Conservation (phyloP, 1,284 basidiomycete genomes). For the Peniophora sp. region DNA sequence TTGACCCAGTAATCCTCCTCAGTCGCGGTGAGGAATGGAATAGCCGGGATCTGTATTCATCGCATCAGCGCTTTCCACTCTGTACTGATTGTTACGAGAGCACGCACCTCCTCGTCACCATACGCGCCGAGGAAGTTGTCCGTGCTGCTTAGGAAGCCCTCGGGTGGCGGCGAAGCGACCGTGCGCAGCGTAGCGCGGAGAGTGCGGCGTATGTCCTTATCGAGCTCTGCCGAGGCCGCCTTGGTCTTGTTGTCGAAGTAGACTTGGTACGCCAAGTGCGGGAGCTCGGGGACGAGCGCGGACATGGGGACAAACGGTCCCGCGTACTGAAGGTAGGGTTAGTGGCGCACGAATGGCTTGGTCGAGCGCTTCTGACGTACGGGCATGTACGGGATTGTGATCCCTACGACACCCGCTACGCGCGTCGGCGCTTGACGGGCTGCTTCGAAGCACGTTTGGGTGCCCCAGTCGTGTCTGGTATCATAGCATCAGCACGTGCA, state of each 20-base stretch:
- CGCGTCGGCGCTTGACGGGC: constrained; percentile 56
- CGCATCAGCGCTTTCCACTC: not conserved
- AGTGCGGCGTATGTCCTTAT: constrained; percentile 43
- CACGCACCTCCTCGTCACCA: constrained; percentile 29
- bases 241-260: constrained; percentile 47
- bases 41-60: constrained; percentile 42
- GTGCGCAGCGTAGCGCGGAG: constrained; percentile 47
- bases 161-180: constrained; percentile 44
- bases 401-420: constrained; percentile 52
- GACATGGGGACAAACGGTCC: constrained; percentile 39
- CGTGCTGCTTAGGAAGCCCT: constrained; percentile 38
- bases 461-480: constrained; percentile 65
- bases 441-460: constrained; percentile 56
- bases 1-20: constrained; percentile 66
- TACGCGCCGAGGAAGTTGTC: constrained; percentile 47
- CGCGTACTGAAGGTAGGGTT: constrained; percentile 45
- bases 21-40: constrained; percentile 46
- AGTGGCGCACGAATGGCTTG: constrained; percentile 28
- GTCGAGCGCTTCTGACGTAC: too few species aligned
- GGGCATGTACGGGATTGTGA: constrained; percentile 34
- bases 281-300: constrained; percentile 31
- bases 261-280: constrained; percentile 44
- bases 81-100: not conserved
- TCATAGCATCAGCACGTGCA: not conserved
- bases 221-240: constrained; percentile 42